phyloP scores from a whole-genome alignment of 352 stramenopile species.

The Blastocystis sp. region DNA sequence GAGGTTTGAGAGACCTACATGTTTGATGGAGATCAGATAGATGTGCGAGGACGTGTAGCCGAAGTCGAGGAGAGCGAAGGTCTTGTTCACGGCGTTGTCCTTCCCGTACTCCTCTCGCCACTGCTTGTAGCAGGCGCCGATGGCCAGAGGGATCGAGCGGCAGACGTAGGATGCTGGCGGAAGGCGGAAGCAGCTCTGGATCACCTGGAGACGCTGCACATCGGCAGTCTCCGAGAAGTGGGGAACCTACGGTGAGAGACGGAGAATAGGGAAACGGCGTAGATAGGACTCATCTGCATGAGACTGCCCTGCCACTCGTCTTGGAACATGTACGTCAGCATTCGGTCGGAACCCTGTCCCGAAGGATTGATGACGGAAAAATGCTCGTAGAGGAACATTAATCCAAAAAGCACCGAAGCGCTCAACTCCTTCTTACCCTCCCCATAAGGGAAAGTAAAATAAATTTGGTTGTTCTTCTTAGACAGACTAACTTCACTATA shows the following conservation, averaged over 20 bases:
- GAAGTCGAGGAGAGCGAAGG: constrained; percentile 25
- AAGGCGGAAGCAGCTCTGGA: neutral
- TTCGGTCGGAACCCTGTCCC: neutral
- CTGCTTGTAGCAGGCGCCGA: neutral
- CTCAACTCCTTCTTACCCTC: constrained; percentile 24
- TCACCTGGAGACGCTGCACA: neutral
- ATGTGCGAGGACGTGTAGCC: neutral
- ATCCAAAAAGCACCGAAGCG: neutral
- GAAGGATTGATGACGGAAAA: neutral
- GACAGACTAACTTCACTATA: neutral
- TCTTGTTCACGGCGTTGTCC: constrained; percentile 12
- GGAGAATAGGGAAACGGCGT: neutral
- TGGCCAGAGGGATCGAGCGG: neutral
- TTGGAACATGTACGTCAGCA: constrained; percentile 6
- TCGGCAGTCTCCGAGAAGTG: neutral
- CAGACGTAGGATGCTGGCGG: neutral
- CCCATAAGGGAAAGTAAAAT: neutral
- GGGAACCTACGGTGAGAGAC: neutral
- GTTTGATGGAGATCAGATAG: constrained; percentile 3
- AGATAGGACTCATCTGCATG: neutral
- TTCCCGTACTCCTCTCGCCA: constrained; percentile 1
- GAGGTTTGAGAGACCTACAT: neutral
- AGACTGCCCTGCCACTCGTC: neutral
- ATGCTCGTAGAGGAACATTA: neutral
- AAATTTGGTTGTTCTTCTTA: constrained; percentile 40